Conservation (phyloP, 495 filamentous ascomycete species). For the Niebla homalea region DNA sequence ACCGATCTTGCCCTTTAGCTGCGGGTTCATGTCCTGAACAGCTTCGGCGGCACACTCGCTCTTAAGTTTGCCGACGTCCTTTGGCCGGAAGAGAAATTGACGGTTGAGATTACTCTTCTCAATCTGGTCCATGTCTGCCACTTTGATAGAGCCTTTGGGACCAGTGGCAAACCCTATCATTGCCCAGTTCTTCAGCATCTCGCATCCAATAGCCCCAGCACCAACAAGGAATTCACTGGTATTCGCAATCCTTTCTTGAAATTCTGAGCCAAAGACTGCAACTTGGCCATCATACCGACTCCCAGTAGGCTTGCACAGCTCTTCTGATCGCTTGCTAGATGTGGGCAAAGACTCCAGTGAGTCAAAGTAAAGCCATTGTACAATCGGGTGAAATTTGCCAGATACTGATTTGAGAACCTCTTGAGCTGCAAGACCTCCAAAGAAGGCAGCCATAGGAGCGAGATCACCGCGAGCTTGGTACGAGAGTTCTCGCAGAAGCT, state of each 20-base stretch:
- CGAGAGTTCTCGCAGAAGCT: constrained; percentile 82
- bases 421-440: constrained; percentile 88
- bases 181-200: constrained; percentile 99
- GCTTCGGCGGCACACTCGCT: constrained; percentile 86
- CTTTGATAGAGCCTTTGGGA: constrained; percentile 71
- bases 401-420: constrained; percentile 96
- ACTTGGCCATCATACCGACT: constrained; percentile 94
- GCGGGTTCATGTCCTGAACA: constrained; percentile 88
- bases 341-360: constrained; percentile 86
- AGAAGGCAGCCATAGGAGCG: constrained; percentile 84
- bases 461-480: constrained; percentile 93
- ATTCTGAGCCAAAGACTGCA: constrained; percentile 87
- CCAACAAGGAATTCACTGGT: constrained; percentile 88
- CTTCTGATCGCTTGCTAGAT: constrained; percentile 60
- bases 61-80: constrained; percentile 94
- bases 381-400: constrained; percentile 87
- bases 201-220: constrained; percentile 94
- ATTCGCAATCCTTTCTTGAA: constrained; percentile 84
- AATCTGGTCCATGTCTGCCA: constrained; percentile 97
- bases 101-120: constrained; percentile 98
- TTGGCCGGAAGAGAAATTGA: constrained; percentile 89
- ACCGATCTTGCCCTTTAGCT: constrained; percentile 71
- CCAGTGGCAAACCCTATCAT: constrained; percentile 94
- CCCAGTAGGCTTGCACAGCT: constrained; percentile 68
- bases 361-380: constrained; percentile 95